phyloP scores from a whole-genome alignment of 1,284 basidiomycete species.

The Marasmius fiardii region DNA sequence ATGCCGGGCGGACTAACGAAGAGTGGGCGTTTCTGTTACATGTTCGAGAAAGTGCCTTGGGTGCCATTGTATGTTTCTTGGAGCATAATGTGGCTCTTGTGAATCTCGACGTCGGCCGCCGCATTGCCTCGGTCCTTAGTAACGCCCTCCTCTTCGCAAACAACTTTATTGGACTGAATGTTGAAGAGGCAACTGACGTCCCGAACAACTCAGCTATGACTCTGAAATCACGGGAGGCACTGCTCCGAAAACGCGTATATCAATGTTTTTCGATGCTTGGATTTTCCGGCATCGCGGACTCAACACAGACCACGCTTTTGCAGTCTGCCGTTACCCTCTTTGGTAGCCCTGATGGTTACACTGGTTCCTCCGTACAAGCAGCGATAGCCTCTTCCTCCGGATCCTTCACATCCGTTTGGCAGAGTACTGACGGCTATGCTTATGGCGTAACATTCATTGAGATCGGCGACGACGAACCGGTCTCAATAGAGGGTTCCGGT shows the following conservation, averaged over 20 bases:
- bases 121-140: slow-evolving; percentile 82
- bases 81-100: slow-evolving; percentile 79
- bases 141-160: slow-evolving; percentile 92
- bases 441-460: slow-evolving; percentile 86
- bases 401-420: slow-evolving; percentile 85
- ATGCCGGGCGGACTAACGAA: slow-evolving; percentile 60
- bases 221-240: slow-evolving; percentile 78
- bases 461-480: slow-evolving; percentile 39
- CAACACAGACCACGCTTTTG: slow-evolving; percentile 78
- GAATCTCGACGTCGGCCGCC: slow-evolving; percentile 87
- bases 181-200: slow-evolving; percentile 45
- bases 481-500: slow-evolving; percentile 3
- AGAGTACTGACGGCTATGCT: slow-evolving; percentile 84
- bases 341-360: slow-evolving; percentile 78
- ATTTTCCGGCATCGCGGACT: slow-evolving; percentile 75
- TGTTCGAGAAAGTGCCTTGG: slow-evolving; percentile 88
- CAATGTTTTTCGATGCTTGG: slow-evolving; percentile 89
- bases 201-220: slow-evolving; percentile 48
- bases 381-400: slow-evolving; percentile 89
- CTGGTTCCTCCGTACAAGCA: slow-evolving; percentile 86
- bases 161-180: slow-evolving; percentile 53
- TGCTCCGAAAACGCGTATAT: slow-evolving; percentile 82
- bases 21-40: slow-evolving; percentile 95
- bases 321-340: slow-evolving; percentile 84
- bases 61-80: slow-evolving; percentile 87